Evolutionary conservation across 192 early-diverging fungal genomes (phyloP), one percentile per base, ranked within the genome.

Genomic region (Helicostylum pulchrum): DNA sequence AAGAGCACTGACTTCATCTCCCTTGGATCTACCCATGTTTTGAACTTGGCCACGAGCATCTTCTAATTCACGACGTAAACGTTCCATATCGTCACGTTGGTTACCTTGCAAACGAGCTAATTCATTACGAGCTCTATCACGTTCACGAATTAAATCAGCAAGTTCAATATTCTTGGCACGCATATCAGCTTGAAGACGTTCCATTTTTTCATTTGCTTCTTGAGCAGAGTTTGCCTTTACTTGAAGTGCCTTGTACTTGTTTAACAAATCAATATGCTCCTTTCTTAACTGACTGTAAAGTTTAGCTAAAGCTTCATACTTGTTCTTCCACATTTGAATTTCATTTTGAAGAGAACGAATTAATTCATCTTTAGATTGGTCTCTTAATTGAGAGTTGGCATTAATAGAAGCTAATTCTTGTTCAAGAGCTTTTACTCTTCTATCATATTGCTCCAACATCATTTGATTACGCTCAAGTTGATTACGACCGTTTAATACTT

Each of bases 291-390:
- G 91, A 9, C 95, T 93, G 71, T 99, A 99, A n/a, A 97, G 80
- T 62, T 99, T 99, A 59, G 95, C 95, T 43, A 99, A 78, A 15
- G 94, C 92, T 74, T 97, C 94, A 75, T 97, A 97, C 78, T 97
- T 99, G 73, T 95, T 90, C 79, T 89, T 94, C 93, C 94, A 96
- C 75, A 96, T 92, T 70, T 89, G 87, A 23, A 99, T 81, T 84
- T 98, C 92, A 39, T 94, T 85, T 79, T 96, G 94, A 61, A 93
- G 78, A 53, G 83, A 83, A 8, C 87, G 84, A 48, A 96, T 88
- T 63, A 92, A 78, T 68, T 93, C 91, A 56, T 96, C 94, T 68
- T 93, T 93, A 67, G 88, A 87, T 19, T 77, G 79, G 52, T 94
- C 85, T 56, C 87, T 83, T 63, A 92, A 88, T 66, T 84, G 83